phyloP scores from a whole-genome alignment of 116 monocot species.

The Phalaenopsis hybrid region DNA sequence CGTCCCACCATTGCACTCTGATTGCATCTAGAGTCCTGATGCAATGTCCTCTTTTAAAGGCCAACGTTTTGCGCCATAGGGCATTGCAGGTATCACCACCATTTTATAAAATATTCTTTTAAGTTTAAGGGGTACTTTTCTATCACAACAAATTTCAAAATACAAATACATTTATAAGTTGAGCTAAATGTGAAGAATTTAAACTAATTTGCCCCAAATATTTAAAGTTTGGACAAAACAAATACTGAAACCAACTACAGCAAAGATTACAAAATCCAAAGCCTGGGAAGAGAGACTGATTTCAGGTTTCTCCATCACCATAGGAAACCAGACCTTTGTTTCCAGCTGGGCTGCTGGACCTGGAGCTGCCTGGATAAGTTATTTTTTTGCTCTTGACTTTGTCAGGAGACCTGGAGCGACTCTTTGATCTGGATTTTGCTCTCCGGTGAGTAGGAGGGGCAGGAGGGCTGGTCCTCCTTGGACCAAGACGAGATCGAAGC shows the following conservation, averaged over 20 bases:
- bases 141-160: too few species aligned
- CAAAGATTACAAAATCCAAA: neutral
- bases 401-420: conserved; percentile 14
- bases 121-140: too few species aligned
- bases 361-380: conserved; percentile 21
- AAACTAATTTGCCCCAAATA: neutral
- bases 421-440: conserved; percentile 17
- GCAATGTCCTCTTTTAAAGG: too few species aligned
- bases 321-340: conserved; percentile 38
- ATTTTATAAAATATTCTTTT: too few species aligned
- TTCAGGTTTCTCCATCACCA: conserved; percentile 25
- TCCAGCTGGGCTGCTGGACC: conserved; percentile 29
- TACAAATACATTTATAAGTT: too few species aligned
- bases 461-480: neutral
- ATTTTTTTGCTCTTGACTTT: neutral
- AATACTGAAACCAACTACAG: neutral
- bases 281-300: neutral
- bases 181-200: too few species aligned
- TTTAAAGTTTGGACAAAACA: neutral
- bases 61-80: too few species aligned
- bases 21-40: too few species aligned
- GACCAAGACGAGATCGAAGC: conserved; percentile 28
- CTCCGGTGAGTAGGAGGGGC: conserved; percentile 14
- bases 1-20: too few species aligned
- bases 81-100: too few species aligned